A percentile compares a stretch with the other conserved stretches of the same genome.
Evolutionary conservation across 148 eudicot species (phyloP).

Genomic region (Vaccinium darrowii): DNA sequence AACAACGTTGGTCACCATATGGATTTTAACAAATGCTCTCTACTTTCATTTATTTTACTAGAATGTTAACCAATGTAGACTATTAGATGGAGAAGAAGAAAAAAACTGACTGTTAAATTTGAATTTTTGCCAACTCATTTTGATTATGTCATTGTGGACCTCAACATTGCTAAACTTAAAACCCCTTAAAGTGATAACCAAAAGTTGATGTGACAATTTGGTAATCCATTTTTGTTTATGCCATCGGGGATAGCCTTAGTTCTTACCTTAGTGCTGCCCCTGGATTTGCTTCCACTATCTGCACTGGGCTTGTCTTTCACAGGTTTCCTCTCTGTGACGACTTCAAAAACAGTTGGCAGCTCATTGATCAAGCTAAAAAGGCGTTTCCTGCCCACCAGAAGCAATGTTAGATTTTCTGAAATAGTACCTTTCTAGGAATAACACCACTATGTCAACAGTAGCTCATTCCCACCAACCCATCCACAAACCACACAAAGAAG

Average conservation of each 20-base stretch:
- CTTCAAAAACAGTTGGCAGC: conserved; percentile 75
- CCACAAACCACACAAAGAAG: not conserved
- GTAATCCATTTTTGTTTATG: no score
- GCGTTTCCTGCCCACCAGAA: conserved; percentile 60
- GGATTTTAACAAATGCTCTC: no score
- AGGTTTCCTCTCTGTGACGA: conserved; percentile 62
- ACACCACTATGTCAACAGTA: not conserved
- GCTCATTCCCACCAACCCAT: not conserved
- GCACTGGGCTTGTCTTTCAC: conserved; percentile 72
- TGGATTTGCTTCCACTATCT: conserved; percentile 78
- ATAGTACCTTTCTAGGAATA: not conserved
- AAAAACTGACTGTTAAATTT: no score
- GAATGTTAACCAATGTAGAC: no score
- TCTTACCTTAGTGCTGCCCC: conserved; percentile 70
- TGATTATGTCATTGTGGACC: no score
- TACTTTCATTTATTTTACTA: no score
- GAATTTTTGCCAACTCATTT: no score
- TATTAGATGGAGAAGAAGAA: no score
- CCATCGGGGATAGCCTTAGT: not conserved
- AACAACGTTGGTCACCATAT: no score
- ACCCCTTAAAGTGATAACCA: no score
- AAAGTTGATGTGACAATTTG: no score
- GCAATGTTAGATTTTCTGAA: conserved; percentile 6
- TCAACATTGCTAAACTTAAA: no score
- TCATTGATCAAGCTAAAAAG: conserved; percentile 80